Evolutionary conservation across 768 basidiomycete species (phyloP).

Genomic region (Pulveroboletus sp.): DNA sequence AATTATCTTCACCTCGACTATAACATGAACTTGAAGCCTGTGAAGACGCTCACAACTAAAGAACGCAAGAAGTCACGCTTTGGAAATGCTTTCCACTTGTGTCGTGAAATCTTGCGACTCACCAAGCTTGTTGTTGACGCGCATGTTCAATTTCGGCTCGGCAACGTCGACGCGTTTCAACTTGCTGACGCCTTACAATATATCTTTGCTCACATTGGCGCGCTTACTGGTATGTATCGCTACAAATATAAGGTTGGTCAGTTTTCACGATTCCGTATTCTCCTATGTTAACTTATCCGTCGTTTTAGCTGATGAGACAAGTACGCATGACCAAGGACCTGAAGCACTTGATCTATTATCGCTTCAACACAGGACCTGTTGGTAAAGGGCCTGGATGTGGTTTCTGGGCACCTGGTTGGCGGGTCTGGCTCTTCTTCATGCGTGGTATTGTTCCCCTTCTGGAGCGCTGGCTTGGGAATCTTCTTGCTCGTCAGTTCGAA

Average conservation of each 20-base stretch:
- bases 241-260: constrained; percentile 92
- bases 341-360: constrained; percentile 97
- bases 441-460: constrained; percentile 96
- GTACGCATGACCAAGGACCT: constrained; percentile 99
- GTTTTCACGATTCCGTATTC: not conserved
- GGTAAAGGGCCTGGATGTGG: constrained; percentile 99
- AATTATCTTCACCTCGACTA: constrained; percentile 96
- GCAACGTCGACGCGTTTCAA: constrained; percentile 99
- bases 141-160: constrained; percentile 96
- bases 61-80: constrained; percentile 99
- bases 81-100: constrained; percentile 98
- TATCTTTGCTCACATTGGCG: constrained; percentile 95
- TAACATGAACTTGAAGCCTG: constrained; percentile 98
- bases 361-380: constrained; percentile 99
- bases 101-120: constrained; percentile 94
- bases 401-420: constrained; percentile 99
- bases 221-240: constrained; percentile 98
- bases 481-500: constrained; percentile 97
- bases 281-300: constrained; percentile 3
- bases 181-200: constrained; percentile 98
- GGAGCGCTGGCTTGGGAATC: constrained; percentile 96
- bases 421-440: constrained; percentile 99
- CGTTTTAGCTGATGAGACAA: constrained; percentile 86
- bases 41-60: constrained; percentile 96
- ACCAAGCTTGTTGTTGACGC: constrained; percentile 99